These are phyloP conservation scores for Plasmodium ovale DNA, from an alignment of 169 alveolate species.

Conservation along the genomic window DNA sequence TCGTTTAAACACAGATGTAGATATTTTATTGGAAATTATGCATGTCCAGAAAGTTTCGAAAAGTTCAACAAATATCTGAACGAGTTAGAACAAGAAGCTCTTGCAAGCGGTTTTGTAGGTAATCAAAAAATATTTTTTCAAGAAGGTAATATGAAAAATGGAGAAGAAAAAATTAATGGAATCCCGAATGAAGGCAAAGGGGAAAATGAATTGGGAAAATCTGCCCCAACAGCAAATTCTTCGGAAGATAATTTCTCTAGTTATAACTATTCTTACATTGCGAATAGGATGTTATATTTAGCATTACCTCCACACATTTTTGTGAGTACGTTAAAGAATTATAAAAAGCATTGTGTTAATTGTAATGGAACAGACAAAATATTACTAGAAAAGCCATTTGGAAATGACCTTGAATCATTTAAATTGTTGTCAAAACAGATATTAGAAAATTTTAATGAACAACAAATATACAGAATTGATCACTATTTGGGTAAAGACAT, in stretches of 20 bases:
- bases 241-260: neutral
- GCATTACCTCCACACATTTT: constrained; percentile 83
- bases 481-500: constrained; percentile 85
- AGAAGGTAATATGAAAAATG: neutral
- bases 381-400: constrained; percentile 83
- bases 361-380: constrained; percentile 79
- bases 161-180: neutral
- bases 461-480: constrained; percentile 81
- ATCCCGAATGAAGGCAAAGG: neutral
- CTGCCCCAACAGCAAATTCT: constrained; percentile 4
- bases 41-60: constrained; percentile 30
- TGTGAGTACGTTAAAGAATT: constrained; percentile 48
- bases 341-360: constrained; percentile 45
- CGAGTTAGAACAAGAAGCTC: constrained; percentile 39
- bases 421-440: constrained; percentile 76
- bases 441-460: constrained; percentile 75
- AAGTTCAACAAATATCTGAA: constrained; percentile 38
- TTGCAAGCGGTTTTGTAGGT: constrained; percentile 12
- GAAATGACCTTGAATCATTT: constrained; percentile 79
- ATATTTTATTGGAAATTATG: constrained; percentile 53
- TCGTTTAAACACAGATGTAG: constrained; percentile 41
- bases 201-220: neutral
- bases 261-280: neutral
- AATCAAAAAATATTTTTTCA: constrained; percentile 28
- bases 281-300: constrained; percentile 78